These are phyloP conservation scores for Gonium pectorale DNA, from an alignment of 139 green algal genomes.

Conservation along the genomic window DNA sequence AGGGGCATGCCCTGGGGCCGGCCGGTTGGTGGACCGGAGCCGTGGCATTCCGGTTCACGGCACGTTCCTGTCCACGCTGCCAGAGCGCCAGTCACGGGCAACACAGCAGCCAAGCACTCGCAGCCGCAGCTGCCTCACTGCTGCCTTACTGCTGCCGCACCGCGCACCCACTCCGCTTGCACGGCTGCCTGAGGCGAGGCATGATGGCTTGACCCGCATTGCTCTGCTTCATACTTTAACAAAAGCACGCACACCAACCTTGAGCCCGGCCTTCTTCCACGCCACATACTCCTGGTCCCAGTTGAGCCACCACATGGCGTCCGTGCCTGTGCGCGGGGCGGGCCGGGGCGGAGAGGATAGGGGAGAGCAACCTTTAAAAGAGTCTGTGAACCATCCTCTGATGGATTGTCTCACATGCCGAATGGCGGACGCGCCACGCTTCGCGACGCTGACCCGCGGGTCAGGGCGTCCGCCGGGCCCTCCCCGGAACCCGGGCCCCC, in stretches of 20 bases:
- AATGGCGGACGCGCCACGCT: too few species aligned
- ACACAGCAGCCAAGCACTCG: background rate
- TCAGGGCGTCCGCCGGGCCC: background rate
- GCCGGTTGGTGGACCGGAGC: too few species aligned
- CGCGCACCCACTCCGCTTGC: background rate
- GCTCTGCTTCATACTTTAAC: background rate
- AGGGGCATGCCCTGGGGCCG: background rate
- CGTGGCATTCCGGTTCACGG: too few species aligned
- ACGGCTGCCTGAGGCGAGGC: background rate
- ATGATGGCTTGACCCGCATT: background rate
- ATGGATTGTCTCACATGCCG: background rate
- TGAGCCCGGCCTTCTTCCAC: conserved; percentile 34
- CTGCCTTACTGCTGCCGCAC: background rate
- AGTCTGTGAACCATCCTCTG: background rate
- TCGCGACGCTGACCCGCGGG: too few species aligned
- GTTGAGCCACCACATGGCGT: conserved; percentile 51
- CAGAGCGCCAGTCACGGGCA: too few species aligned
- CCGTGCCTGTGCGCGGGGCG: conserved; percentile 19
- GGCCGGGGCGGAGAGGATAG: background rate
- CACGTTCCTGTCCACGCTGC: too few species aligned
- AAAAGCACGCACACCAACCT: conserved; percentile 3
- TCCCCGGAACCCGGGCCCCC: background rate
- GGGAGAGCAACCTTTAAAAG: background rate
- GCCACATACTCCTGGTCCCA: conserved; percentile 41
- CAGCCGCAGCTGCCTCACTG: background rate